phyloP scores from a whole-genome alignment of 805 yeast species.

The Hagleromyces aurorensis region DNA sequence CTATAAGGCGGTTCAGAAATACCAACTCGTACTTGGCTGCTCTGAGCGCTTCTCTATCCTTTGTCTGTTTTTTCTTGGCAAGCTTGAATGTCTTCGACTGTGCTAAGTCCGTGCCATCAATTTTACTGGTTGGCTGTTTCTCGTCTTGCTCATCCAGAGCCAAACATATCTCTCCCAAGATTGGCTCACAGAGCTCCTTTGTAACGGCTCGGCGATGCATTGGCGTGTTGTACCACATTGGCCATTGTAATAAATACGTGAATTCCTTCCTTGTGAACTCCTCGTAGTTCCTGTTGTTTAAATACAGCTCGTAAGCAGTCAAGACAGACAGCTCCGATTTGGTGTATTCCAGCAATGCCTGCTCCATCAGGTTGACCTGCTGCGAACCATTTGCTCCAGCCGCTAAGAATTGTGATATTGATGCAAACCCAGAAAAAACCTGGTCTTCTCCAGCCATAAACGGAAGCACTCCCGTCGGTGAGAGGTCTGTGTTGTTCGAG shows the following conservation, averaged over 20 bases:
- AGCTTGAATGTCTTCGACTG: conserved; percentile 27
- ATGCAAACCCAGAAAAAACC: conserved; percentile 36
- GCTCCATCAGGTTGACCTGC: conserved; percentile 35
- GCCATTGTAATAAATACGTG: conserved; percentile 51
- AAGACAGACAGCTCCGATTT: conserved; percentile 37
- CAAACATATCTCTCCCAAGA: conserved; percentile 14
- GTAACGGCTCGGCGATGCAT: conserved; percentile 13
- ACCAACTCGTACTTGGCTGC: conserved; percentile 17
- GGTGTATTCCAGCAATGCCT: conserved; percentile 38
- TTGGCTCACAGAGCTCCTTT: conserved; percentile 13
- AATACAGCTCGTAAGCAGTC: conserved; percentile 49
- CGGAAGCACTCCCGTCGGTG: conserved; percentile 46
- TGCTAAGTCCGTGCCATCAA: conserved; percentile 16
- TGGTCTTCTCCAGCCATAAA: conserved; percentile 26
- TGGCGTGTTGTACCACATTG: conserved; percentile 68
- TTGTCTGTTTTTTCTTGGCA: conserved; percentile 17
- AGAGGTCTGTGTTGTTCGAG: conserved; percentile 50
- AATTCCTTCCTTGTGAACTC: conserved; percentile 49
- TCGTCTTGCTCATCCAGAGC: conserved; percentile 18
- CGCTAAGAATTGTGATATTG: conserved; percentile 32
- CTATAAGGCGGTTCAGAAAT: conserved; percentile 13
- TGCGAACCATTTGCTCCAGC: conserved; percentile 7
- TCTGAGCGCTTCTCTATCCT: conserved; percentile 16
- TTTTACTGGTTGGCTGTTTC: conserved; percentile 5
- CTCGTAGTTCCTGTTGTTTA: conserved; percentile 53